These are phyloP conservation scores for Nelumbo lutea DNA, from an alignment of 164 flowering plant species.

Conservation along the genomic window DNA sequence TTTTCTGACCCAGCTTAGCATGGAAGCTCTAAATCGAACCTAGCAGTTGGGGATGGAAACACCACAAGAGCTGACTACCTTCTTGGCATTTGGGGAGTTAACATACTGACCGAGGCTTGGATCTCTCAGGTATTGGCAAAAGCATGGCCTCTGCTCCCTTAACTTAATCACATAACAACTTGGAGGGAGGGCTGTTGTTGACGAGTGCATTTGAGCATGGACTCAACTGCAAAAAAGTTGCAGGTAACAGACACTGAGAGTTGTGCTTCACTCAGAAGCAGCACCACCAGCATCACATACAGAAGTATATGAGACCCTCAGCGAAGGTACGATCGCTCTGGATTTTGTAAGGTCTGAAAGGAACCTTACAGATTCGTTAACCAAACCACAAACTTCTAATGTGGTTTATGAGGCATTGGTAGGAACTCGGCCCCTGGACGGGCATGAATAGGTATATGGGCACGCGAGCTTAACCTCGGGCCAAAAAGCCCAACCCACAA, in stretches of 20 bases:
- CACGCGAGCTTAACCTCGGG: too few relatives aligned
- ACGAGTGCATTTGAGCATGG: slow-evolving; percentile 43
- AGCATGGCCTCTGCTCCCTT: slow-evolving; percentile 58
- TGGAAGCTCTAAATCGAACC: neutral
- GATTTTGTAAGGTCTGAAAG: too few relatives aligned
- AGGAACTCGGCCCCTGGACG: too few relatives aligned
- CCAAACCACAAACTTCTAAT: too few relatives aligned
- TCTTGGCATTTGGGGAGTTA: slow-evolving; percentile 51
- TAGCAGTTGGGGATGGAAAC: slow-evolving; percentile 54
- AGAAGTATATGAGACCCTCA: neutral
- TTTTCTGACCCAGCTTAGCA: too few relatives aligned
- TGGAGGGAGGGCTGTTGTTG: slow-evolving; percentile 29
- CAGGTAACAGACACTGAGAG: slow-evolving; percentile 49
- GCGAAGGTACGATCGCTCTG: too few relatives aligned
- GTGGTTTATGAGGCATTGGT: too few relatives aligned
- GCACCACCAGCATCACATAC: slow-evolving; percentile 21
- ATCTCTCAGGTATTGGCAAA: slow-evolving; percentile 55
- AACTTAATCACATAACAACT: slow-evolving; percentile 43
- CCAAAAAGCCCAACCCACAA: too few relatives aligned
- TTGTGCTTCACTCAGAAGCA: slow-evolving; percentile 22
- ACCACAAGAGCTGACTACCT: slow-evolving; percentile 43
- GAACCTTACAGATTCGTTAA: too few relatives aligned
- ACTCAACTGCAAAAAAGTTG: slow-evolving; percentile 39
- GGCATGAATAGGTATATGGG: too few relatives aligned
- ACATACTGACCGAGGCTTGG: slow-evolving; percentile 45